Evolutionary conservation across 176 grass and related monocot genomes (phyloP).

Genomic region (Poa pratensis): DNA sequence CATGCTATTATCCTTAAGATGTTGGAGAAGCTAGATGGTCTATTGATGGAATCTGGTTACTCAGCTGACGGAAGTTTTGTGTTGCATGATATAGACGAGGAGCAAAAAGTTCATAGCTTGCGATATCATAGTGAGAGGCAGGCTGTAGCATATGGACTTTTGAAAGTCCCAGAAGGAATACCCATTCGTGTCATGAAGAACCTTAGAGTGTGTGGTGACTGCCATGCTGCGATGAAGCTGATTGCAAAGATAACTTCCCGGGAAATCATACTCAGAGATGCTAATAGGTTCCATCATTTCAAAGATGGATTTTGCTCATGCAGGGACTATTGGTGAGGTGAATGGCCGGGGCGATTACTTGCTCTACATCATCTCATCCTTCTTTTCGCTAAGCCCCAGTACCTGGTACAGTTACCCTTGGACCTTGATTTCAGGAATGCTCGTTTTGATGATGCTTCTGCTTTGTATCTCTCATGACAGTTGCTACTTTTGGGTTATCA

Average conservation of each 20-base stretch:
- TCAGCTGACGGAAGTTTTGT: slow-evolving; percentile 78
- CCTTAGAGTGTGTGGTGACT: slow-evolving; percentile 81
- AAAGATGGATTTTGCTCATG: slow-evolving; percentile 76
- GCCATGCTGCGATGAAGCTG: slow-evolving; percentile 80
- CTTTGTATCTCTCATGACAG: slow-evolving; percentile 23
- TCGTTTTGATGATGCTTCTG: slow-evolving; percentile 19
- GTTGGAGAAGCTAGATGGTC: slow-evolving; percentile 71
- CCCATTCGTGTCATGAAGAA: slow-evolving; percentile 86
- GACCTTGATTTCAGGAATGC: slow-evolving; percentile 19
- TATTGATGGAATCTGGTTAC: slow-evolving; percentile 77
- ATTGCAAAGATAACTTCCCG: slow-evolving; percentile 63
- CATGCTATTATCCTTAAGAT: slow-evolving; percentile 55
- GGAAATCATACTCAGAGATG: slow-evolving; percentile 77
- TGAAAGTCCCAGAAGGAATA: slow-evolving; percentile 73
- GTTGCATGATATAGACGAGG: slow-evolving; percentile 80
- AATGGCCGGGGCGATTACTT: slow-evolving; percentile 34
- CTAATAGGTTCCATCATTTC: slow-evolving; percentile 89
- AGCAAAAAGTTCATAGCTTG: slow-evolving; percentile 77
- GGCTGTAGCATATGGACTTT: slow-evolving; percentile 80
- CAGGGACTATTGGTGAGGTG: slow-evolving; percentile 78
- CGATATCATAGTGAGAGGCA: slow-evolving; percentile 83
- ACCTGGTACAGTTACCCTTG: slow-evolving; percentile 1
- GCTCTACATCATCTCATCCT: slow-evolving; percentile 24
- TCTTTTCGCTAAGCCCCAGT: slow-evolving; percentile 32
- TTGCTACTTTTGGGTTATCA: background rate